These are phyloP conservation scores for Cardamine occulta DNA, from an alignment of 345 rosid genomes.

Conservation along the genomic window DNA sequence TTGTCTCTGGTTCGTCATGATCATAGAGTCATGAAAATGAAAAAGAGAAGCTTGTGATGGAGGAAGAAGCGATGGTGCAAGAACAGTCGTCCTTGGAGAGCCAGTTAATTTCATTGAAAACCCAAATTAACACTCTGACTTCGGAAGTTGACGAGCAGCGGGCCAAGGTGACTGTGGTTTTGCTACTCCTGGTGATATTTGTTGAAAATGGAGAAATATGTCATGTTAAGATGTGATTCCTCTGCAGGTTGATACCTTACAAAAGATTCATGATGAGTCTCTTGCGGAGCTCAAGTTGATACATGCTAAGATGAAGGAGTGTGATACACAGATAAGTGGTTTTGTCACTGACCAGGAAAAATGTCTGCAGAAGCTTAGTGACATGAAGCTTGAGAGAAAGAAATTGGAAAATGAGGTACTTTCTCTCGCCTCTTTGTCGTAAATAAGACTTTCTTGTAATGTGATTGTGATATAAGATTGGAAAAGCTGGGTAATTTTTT, in stretches of 20 bases:
- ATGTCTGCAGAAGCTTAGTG: slow-evolving; percentile 70
- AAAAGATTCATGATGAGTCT: slow-evolving; percentile 61
- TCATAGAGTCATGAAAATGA: slow-evolving; percentile 75
- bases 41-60: slow-evolving; percentile 85
- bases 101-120: slow-evolving; percentile 65
- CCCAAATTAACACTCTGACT: slow-evolving; percentile 64
- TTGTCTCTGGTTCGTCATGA: slow-evolving; percentile 33
- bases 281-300: slow-evolving; percentile 68
- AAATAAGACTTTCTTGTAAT: not conserved
- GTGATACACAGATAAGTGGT: slow-evolving; percentile 83
- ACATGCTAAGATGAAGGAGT: slow-evolving; percentile 84
- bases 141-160: slow-evolving; percentile 71
- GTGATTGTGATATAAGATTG: slow-evolving; percentile 48
- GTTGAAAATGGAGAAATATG: slow-evolving; percentile 3
- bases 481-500: slow-evolving; percentile 71
- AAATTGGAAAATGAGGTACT: slow-evolving; percentile 96
- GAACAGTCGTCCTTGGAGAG: slow-evolving; percentile 76
- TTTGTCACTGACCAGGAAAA: slow-evolving; percentile 72
- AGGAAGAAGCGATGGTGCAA: slow-evolving; percentile 75
- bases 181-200: slow-evolving; percentile 4
- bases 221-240: slow-evolving; percentile 34
- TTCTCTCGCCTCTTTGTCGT: not conserved
- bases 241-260: slow-evolving; percentile 66
- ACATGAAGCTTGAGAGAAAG: slow-evolving; percentile 82
- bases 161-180: slow-evolving; percentile 59